Base-by-base conservation (phyloP, 2,329 filamentous ascomycete genomes). In the Microcyclospora tardicrescens region DNA sequence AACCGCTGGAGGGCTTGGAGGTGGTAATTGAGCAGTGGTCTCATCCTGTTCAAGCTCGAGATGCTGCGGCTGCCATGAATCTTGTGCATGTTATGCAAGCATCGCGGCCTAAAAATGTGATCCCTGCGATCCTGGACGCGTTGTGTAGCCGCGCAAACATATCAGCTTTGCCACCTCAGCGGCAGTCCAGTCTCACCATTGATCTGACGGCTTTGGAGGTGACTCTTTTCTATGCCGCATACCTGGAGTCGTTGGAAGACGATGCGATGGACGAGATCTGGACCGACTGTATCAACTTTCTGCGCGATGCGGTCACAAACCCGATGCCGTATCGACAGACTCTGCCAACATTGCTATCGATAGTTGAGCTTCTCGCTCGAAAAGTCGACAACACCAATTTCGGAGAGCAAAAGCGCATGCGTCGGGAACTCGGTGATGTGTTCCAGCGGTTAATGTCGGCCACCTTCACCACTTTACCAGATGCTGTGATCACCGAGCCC, bases 301-400 rank as follows among this genome's bases (percentile, higher is more conserved):
- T 96, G 43, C 81, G 79, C 46, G 93, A 98, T 56, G 73, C 98
- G 19, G 69, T 98, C 19, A 78, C 81, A 16, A 98, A 98, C 54
- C 93, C 91, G 1, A 85, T 98, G 53, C 91, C 91, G 2, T 89
- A 98, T 62, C 73, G 91, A 40, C 87, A 95, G 55, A 89, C 87
- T 6, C 63, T 98, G 30, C 84, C 91, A 6, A 78, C 80, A 37
- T 66, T 98, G 33, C 67, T 98, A 10, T 84, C 93, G 51, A 95
- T 96, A 54, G 82, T 85, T 0, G 82, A 84, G 1, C 83, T 93
- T 30, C 66, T 98, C 29, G 89, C 91, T 1, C 82, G 91, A 57
- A 98, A 98, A 66, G 82, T 96, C 36, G 87, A 95, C 59, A 95
- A 98, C 51, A 98, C 89, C 10, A 95, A 87, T 52, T 96, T 95